Evolutionary conservation across 257 asterid species (phyloP).

Genomic region (Dorcoceras hygrometricum): DNA sequence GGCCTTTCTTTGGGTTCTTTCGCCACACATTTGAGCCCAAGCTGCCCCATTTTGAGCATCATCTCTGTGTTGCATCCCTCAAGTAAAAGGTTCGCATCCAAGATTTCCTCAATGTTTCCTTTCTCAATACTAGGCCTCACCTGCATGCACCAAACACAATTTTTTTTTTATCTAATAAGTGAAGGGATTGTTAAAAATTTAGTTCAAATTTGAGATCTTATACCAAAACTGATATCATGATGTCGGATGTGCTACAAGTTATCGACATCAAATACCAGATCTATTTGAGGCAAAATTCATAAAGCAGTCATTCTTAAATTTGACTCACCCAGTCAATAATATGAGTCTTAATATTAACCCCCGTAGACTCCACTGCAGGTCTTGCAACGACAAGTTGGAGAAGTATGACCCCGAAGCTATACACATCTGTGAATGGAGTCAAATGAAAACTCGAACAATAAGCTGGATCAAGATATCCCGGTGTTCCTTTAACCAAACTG

Average conservation of each 20-base stretch:
- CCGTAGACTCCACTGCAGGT: slow-evolving; percentile 49
- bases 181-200: too few relatives aligned
- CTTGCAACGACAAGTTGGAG: slow-evolving; percentile 73
- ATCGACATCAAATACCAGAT: too few relatives aligned
- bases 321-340: slow-evolving; percentile 66
- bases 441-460: slow-evolving; percentile 60
- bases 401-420: slow-evolving; percentile 75
- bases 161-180: too few relatives aligned
- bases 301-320: too few relatives aligned
- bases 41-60: slow-evolving; percentile 65
- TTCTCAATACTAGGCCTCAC: slow-evolving; percentile 61
- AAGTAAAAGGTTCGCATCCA: slow-evolving; percentile 53
- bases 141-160: slow-evolving; percentile 33
- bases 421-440: slow-evolving; percentile 68
- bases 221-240: too few relatives aligned
- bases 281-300: too few relatives aligned
- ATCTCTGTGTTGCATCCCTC: slow-evolving; percentile 58
- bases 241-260: too few relatives aligned
- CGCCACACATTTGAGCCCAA: slow-evolving; percentile 57
- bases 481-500: slow-evolving; percentile 71
- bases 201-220: too few relatives aligned
- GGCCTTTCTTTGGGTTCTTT: slow-evolving; percentile 69
- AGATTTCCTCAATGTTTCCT: slow-evolving; percentile 51
- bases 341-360: slow-evolving; percentile 39
- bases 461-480: slow-evolving; percentile 85